These are phyloP conservation scores for Lactarius vividus DNA, from an alignment of 768 basidiomycete species.

Conservation along the genomic window DNA sequence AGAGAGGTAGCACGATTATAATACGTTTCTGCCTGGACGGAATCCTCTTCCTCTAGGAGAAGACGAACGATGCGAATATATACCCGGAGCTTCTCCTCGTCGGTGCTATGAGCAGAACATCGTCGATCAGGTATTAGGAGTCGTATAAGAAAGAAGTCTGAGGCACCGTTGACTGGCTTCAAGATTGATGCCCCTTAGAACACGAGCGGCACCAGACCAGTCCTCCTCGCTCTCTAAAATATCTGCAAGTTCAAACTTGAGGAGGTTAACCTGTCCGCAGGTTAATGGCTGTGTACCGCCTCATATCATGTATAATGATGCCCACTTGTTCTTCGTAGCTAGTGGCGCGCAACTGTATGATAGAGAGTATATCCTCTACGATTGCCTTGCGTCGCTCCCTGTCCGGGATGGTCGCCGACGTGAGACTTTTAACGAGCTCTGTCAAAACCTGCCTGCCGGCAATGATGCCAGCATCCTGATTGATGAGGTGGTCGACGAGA, in stretches of 20 bases:
- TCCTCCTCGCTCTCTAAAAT: conserved; percentile 87
- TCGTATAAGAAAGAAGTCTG: background rate
- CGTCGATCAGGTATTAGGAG: background rate
- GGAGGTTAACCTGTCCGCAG: conserved; percentile 61
- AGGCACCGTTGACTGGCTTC: conserved; percentile 84
- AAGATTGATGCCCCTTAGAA: conserved; percentile 88
- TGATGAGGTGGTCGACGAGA: conserved; percentile 77
- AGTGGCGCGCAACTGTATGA: conserved; percentile 74
- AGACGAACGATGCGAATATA: conserved; percentile 95
- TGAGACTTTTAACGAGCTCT: conserved; percentile 73
- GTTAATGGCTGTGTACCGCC: conserved; percentile 8
- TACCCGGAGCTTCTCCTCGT: conserved; percentile 83
- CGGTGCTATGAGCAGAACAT: conserved; percentile 35
- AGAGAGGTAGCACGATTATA: conserved; percentile 94
- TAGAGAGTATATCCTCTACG: conserved; percentile 69
- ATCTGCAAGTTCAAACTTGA: conserved; percentile 89
- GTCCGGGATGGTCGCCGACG: conserved; percentile 52
- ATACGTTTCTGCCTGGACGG: conserved; percentile 96
- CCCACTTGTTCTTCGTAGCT: conserved; percentile 95
- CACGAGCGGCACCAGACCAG: conserved; percentile 89
- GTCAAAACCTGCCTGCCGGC: conserved; percentile 85
- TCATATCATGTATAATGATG: background rate
- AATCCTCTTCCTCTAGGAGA: conserved; percentile 94
- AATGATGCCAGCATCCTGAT: conserved; percentile 81
- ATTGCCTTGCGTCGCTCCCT: conserved; percentile 63